Percentiles rank a stretch among this genome's conserved stretches.
phyloP scores from a whole-genome alignment of 2,329 filamentous ascomycete genomes.

The Fusarium avenaceum region DNA sequence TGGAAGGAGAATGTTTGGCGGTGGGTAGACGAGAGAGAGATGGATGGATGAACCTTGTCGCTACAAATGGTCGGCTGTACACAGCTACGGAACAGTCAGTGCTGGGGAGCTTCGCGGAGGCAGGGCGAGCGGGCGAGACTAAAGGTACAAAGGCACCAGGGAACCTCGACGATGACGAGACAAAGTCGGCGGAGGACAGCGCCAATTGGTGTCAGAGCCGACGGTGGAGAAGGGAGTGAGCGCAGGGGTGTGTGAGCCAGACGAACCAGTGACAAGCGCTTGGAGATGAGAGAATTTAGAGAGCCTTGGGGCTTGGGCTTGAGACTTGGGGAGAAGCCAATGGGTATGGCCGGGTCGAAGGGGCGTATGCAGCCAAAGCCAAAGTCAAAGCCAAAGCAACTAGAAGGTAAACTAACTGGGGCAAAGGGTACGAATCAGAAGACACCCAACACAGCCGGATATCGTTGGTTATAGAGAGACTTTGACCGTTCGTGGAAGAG shows the following conservation, averaged over 20 bases:
- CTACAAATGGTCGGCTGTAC: constrained; percentile 39
- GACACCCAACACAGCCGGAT: constrained; percentile 22
- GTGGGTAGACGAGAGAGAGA: constrained; percentile 43
- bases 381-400: constrained; percentile 10
- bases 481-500: constrained; percentile 40
- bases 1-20: constrained; percentile 45
- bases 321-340: constrained; percentile 30
- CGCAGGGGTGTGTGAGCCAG: constrained; percentile 44
- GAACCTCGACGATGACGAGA: constrained; percentile 50
- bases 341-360: constrained; percentile 33
- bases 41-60: constrained; percentile 45
- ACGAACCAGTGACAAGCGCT: constrained; percentile 37
- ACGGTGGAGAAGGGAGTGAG: constrained; percentile 40
- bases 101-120: constrained; percentile 45
- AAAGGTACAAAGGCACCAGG: constrained; percentile 46
- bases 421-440: constrained; percentile 33
- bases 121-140: constrained; percentile 47
- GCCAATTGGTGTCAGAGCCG: constrained; percentile 47
- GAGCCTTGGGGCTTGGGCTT: constrained; percentile 29
- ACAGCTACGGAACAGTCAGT: constrained; percentile 37
- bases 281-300: constrained; percentile 39
- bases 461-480: constrained; percentile 36
- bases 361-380: constrained; percentile 30
- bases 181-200: constrained; percentile 43
- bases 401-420: constrained; percentile 21